Percentiles rank a stretch among this genome's conserved stretches.
Evolutionary conservation across 257 asterid species (phyloP).

Genomic region (Rauvolfia tetraphylla): DNA sequence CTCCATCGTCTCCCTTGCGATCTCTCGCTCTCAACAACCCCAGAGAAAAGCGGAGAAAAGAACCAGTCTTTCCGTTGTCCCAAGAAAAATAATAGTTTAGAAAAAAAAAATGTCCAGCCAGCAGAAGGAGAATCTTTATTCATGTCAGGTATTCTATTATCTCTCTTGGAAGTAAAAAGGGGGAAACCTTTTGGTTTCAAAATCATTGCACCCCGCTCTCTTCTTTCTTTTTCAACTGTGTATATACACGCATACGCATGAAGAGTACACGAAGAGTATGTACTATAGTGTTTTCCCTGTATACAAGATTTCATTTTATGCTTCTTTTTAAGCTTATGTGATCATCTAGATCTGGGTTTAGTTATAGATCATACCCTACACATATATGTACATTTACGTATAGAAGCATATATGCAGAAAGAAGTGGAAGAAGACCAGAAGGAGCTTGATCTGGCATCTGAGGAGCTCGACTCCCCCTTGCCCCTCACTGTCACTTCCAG

Average conservation of each 20-base stretch:
- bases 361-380: constrained; percentile 4
- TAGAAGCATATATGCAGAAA: constrained; percentile 56
- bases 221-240: neutral
- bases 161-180: neutral
- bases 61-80: constrained; percentile 11
- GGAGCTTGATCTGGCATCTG: constrained; percentile 64
- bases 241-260: neutral
- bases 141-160: constrained; percentile 36
- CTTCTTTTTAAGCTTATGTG: neutral
- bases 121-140: constrained; percentile 36
- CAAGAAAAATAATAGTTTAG: constrained; percentile 7
- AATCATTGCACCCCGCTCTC: constrained; percentile 4
- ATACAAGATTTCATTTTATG: neutral
- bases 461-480: constrained; percentile 71
- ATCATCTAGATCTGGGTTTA: constrained; percentile 35
- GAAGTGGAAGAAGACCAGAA: constrained; percentile 58
- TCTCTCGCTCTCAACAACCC: constrained; percentile 7
- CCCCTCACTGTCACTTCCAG: constrained; percentile 96
- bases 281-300: neutral
- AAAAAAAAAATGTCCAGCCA: constrained; percentile 39
- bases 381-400: constrained; percentile 2
- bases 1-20: neutral
- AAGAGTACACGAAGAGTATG: neutral
- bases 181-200: neutral
- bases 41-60: constrained; percentile 6